Evolutionary conservation across 306 rosid genomes (phyloP), one percentile per base, ranked within the genome.

Genomic region (Cyclanthera cordifolia): DNA sequence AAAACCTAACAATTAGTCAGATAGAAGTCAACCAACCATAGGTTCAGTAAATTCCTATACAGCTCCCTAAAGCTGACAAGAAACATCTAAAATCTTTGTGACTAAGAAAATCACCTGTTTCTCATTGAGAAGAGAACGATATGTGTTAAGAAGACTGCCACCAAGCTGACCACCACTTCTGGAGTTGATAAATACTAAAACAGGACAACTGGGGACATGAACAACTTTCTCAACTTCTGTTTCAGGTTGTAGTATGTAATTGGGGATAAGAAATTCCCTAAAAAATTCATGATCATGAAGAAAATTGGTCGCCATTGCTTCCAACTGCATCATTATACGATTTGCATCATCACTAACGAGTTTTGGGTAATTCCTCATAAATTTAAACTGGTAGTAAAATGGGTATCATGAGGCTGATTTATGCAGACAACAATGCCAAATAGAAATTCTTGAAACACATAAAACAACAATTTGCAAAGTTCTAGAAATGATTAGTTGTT

Each of bases 131-230:
- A 93, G 71, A 51, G 72, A 1, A 3, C 84, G 79, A 68, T 82
- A 93, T 0, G 99, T 84, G 46, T 51, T 41, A 28, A 90, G 77
- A 24, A 93, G 96, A 52, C 80, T 70, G 45, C 94, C 99, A 51
- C 99, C 99, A n/a, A 93, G 94, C 79, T 86, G 99, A 21, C 99
- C 99, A 58, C 99, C 99, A 82, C 99, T 93, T 85, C 63, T 88
- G 84, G 95, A 83, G 79, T 93, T 93, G 56, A 90, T 59, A 56
- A 93, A 93, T 65, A 90, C 90, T 52, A 93, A 68, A 12, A 93
- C 91, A 2, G 99, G 99, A 72, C 85, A 90, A 1, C 20, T 14
- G 13, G 95, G 95, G 25, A 55, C 78, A 66, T 74, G 41, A 24
- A 20, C 17, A 49, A 49, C 17, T 5, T 12, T 41, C 67, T 75